Evolutionary conservation across 2,329 filamentous ascomycete genomes (phyloP).

Genomic region (Tolypocladium tundrense): DNA sequence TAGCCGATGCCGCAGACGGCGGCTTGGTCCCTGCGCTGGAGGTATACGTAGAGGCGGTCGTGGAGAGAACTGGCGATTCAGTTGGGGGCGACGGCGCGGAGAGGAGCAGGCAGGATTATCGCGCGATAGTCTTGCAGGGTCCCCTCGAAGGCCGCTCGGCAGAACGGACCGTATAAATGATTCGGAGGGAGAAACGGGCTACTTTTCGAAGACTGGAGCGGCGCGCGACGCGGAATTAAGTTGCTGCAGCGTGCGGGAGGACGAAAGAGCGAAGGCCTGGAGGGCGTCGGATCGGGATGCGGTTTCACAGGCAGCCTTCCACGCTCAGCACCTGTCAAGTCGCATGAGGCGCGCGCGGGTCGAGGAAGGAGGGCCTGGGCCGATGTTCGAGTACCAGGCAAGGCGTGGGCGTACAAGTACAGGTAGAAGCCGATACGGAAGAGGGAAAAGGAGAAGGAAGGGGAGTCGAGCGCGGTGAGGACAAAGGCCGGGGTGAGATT

Average conservation of each 20-base stretch:
- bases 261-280: neutral
- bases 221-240: neutral
- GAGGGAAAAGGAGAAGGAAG: neutral
- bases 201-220: neutral
- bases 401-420: neutral
- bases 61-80: neutral
- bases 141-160: neutral
- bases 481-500: neutral
- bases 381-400: no score
- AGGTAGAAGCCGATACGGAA: neutral
- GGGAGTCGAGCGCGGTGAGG: neutral
- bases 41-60: neutral
- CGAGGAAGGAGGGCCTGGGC: neutral
- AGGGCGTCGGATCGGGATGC: neutral
- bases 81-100: neutral
- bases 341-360: neutral
- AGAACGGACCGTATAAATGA: neutral
- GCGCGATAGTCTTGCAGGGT: neutral
- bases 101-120: neutral
- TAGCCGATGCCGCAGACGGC: neutral
- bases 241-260: neutral
- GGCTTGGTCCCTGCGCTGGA: neutral
- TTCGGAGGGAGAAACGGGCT: neutral
- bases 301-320: neutral
- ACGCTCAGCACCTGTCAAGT: neutral